phyloP scores from a whole-genome alignment of 2,329 filamentous ascomycete species.

The Colletotrichum eremochloae region DNA sequence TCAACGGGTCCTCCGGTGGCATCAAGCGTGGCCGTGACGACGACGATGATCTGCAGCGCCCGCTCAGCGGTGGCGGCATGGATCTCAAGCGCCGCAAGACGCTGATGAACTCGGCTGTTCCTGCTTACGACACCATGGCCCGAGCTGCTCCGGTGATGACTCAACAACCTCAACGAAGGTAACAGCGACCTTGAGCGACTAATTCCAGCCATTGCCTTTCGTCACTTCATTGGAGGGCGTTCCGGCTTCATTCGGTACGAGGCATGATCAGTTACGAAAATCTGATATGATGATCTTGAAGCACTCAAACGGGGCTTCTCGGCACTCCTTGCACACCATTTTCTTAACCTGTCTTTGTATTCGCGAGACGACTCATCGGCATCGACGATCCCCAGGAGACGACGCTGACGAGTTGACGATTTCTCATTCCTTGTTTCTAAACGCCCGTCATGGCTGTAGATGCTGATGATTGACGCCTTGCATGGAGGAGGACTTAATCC shows the following conservation, averaged over 20 bases:
- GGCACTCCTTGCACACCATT: constrained; percentile 39
- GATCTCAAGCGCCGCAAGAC: constrained; percentile 86
- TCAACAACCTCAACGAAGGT: constrained; percentile 55
- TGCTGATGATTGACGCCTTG: constrained; percentile 61
- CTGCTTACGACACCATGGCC: constrained; percentile 64
- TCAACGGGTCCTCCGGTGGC: constrained; percentile 71
- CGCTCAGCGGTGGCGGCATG: constrained; percentile 70
- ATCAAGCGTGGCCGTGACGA: constrained; percentile 68
- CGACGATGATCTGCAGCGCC: constrained; percentile 70
- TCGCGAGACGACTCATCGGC: constrained; percentile 49
- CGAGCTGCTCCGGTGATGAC: constrained; percentile 62
- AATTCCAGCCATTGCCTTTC: constrained; percentile 7
- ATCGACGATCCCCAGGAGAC: constrained; percentile 47
- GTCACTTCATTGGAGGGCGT: constrained; percentile 38
- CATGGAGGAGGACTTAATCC: constrained; percentile 51
- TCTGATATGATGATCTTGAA: constrained; percentile 32
- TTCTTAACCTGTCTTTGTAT: constrained; percentile 46
- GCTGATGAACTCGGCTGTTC: constrained; percentile 71
- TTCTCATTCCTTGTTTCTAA: constrained; percentile 51
- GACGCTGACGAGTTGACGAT: constrained; percentile 55
- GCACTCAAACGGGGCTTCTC: constrained; percentile 22
- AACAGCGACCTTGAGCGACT: constrained; percentile 41
- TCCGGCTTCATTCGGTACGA: constrained; percentile 29
- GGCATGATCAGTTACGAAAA: constrained; percentile 35
- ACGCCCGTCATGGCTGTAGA: constrained; percentile 55